Percentiles rank a stretch among this genome's conserved stretches.
phyloP scores from a whole-genome alignment of 495 filamentous ascomycete genomes.

The Penicillium desertorum region DNA sequence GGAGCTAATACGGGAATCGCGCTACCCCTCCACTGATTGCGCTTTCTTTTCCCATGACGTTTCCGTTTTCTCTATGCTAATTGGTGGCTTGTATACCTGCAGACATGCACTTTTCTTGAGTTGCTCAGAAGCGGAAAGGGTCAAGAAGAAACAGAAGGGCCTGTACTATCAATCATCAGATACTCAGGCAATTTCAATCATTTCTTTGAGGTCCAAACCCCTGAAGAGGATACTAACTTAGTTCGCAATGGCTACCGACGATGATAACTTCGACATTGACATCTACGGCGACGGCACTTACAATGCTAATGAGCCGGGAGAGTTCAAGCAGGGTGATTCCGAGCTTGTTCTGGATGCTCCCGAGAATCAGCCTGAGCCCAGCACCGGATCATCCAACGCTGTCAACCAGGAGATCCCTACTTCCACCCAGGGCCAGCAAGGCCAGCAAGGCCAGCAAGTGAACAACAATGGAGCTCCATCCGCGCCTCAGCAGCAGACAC shows the following conservation, averaged over 20 bases:
- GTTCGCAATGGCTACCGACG: constrained; percentile 68
- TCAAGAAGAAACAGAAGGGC: constrained; percentile 30
- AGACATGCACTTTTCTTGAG: constrained; percentile 50
- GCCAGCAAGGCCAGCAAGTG: constrained; percentile 8
- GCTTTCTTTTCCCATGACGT: constrained; percentile 11
- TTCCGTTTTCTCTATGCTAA: constrained; percentile 40
- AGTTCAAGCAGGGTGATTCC: constrained; percentile 50
- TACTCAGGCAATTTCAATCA: constrained; percentile 31
- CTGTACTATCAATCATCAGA: constrained; percentile 36
- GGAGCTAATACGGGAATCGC: constrained; percentile 2
- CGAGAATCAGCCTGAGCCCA: constrained; percentile 17
- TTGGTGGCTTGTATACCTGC: constrained; percentile 34
- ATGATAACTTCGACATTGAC: constrained; percentile 98
- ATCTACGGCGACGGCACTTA: constrained; percentile 83
- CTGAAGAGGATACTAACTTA: constrained; percentile 21
- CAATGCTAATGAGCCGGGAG: constrained; percentile 48
- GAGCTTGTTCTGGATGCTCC: constrained; percentile 45
- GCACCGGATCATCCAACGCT: background rate
- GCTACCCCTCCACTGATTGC: constrained; percentile 12
- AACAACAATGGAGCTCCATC: constrained; percentile 24
- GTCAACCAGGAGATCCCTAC: background rate
- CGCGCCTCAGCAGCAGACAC: constrained; percentile 18
- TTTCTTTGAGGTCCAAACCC: constrained; percentile 18
- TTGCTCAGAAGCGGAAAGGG: constrained; percentile 28
- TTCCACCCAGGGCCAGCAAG: constrained; percentile 5